Evolutionary conservation across 2,329 filamentous ascomycete genomes (phyloP).

Genomic region (Fusarium xyrophilum): DNA sequence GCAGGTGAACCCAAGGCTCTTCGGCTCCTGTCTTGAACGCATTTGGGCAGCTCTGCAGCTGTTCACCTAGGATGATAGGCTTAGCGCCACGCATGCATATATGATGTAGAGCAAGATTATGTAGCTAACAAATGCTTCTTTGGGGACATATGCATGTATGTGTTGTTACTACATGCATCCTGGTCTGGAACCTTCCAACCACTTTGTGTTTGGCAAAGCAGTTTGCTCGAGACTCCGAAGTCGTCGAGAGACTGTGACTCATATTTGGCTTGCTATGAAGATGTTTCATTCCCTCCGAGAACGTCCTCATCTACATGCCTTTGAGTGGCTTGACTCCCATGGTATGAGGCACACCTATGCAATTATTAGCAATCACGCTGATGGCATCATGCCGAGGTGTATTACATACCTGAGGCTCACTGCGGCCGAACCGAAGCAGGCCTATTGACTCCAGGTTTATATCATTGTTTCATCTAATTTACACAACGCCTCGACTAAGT

Average conservation of each 20-base stretch:
- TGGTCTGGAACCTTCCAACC: slow-evolving; percentile 1
- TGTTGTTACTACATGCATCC: slow-evolving; percentile 10
- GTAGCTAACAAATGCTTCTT: slow-evolving; percentile 1
- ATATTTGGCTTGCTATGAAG: neutral
- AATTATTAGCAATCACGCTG: neutral
- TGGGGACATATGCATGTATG: slow-evolving; percentile 12
- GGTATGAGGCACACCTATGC: neutral
- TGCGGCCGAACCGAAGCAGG: neutral
- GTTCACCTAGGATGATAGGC: neutral
- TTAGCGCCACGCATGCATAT: slow-evolving; percentile 11
- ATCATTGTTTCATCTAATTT: neutral
- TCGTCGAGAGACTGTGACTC: slow-evolving; percentile 11
- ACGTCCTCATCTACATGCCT: neutral
- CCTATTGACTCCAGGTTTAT: neutral
- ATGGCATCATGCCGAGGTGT: neutral
- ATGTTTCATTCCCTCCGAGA: neutral
- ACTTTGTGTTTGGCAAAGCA: neutral
- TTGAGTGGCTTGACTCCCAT: neutral
- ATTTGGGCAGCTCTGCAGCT: slow-evolving; percentile 26
- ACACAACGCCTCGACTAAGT: neutral
- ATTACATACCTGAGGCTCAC: neutral
- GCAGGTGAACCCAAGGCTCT: slow-evolving; percentile 10
- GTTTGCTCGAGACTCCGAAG: neutral
- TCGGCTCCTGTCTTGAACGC: neutral
- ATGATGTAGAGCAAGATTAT: neutral